A percentile compares a stretch with the other conserved stretches of the same genome.
phyloP scores from a whole-genome alignment of 2,329 filamentous ascomycete genomes.

The Penicillium concentricum region DNA sequence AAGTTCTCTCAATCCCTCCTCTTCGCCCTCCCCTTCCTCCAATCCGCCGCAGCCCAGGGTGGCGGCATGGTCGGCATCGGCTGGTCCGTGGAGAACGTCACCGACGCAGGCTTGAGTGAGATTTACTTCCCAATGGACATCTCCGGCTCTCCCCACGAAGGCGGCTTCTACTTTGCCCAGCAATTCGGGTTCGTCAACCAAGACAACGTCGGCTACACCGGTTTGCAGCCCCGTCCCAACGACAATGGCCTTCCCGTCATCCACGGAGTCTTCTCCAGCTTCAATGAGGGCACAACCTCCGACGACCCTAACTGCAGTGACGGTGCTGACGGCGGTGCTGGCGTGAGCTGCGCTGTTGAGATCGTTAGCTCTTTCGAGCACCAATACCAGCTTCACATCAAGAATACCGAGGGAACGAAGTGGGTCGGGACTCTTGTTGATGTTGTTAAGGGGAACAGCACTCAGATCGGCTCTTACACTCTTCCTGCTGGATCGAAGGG shows the following conservation, averaged over 20 bases:
- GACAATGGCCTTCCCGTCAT: slow-evolving; percentile 18
- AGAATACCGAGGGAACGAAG: slow-evolving; percentile 25
- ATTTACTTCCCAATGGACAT: slow-evolving; percentile 27
- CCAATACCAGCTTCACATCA: slow-evolving; percentile 22
- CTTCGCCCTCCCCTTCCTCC: slow-evolving; percentile 6
- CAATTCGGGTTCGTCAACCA: slow-evolving; percentile 27
- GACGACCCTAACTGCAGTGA: slow-evolving; percentile 25
- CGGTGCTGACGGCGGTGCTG: slow-evolving; percentile 30
- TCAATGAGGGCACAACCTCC: slow-evolving; percentile 23
- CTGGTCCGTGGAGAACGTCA: slow-evolving; percentile 15
- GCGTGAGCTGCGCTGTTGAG: slow-evolving; percentile 28
- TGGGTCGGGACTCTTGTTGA: slow-evolving; percentile 32
- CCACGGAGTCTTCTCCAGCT: slow-evolving; percentile 36
- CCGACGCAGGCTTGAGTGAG: slow-evolving; percentile 17
- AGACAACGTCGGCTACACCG: slow-evolving; percentile 28
- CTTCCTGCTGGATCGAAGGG: slow-evolving; percentile 23
- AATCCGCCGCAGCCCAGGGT: slow-evolving; percentile 7
- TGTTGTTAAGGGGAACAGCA: slow-evolving; percentile 15
- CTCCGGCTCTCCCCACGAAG: slow-evolving; percentile 18
- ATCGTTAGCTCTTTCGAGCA: slow-evolving; percentile 19
- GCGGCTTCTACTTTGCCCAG: slow-evolving; percentile 31
- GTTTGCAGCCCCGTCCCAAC: slow-evolving; percentile 27
- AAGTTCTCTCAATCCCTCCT: slow-evolving; percentile 8
- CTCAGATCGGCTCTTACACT: slow-evolving; percentile 29
- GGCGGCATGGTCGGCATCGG: slow-evolving; percentile 10